Percentiles rank a stretch among this genome's conserved stretches.
Evolutionary conservation across 129 eudicot genomes (phyloP).

Genomic region (Lactuca saligna): DNA sequence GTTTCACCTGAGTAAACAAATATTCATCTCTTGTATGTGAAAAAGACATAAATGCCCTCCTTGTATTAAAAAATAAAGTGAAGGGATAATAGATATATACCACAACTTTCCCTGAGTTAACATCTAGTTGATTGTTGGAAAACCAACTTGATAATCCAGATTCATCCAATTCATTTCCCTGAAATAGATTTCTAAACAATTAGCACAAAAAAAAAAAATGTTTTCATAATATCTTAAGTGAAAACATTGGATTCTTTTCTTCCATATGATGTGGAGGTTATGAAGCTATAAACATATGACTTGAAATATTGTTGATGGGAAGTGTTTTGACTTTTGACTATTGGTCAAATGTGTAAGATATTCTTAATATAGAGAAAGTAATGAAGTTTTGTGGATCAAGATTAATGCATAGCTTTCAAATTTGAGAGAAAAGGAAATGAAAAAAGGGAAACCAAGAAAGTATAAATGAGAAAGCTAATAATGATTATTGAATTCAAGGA

Average conservation of each 20-base stretch:
- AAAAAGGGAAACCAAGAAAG: not conserved
- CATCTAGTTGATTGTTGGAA: constrained; percentile 54
- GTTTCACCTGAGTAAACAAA: constrained; percentile 66
- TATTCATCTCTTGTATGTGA: constrained; percentile 21
- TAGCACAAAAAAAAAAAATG: constrained; percentile 8
- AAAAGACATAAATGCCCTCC: not conserved
- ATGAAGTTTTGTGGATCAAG: too few species aligned
- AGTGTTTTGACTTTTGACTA: not conserved
- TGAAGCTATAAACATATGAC: not conserved
- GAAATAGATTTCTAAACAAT: constrained; percentile 13
- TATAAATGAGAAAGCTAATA: not conserved
- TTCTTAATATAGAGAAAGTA: too few species aligned
- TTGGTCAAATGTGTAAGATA: too few species aligned
- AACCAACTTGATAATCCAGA: constrained; percentile 69
- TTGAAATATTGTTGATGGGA: not conserved
- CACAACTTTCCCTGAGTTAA: constrained; percentile 80
- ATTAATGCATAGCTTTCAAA: not conserved
- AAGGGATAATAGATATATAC: constrained; percentile 29
- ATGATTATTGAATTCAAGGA: constrained; percentile 2
- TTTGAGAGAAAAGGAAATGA: not conserved
- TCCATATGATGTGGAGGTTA: not conserved
- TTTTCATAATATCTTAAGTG: not conserved
- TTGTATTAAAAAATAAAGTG: too few species aligned
- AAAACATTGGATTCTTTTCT: not conserved
- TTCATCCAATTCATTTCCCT: constrained; percentile 63